These are phyloP conservation scores for Marchantia paleacea DNA, from an alignment of 225 moss, liverwort and hornwort species.

Conservation along the genomic window DNA sequence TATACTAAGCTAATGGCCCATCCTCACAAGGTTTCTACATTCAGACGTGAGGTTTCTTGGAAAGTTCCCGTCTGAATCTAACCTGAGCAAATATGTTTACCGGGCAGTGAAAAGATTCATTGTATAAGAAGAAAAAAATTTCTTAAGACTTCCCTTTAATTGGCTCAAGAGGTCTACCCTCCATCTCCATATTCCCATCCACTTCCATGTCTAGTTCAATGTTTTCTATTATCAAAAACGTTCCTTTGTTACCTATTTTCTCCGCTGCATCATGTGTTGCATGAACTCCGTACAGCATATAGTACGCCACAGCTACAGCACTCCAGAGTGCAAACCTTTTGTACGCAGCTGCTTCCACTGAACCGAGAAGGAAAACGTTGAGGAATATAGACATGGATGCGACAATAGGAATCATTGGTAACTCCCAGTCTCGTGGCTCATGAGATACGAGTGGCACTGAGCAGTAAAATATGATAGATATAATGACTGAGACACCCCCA, in stretches of 20 bases:
- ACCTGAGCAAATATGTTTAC: too few species aligned
- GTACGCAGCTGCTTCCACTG: slow-evolving; percentile 62
- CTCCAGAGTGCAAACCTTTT: slow-evolving; percentile 76
- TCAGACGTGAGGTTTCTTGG: too few species aligned
- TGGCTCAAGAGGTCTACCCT: background rate
- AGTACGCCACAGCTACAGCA: slow-evolving; percentile 53
- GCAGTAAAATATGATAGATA: slow-evolving; percentile 50
- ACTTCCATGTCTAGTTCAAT: background rate
- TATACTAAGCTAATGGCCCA: too few species aligned
- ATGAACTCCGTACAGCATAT: slow-evolving; percentile 83
- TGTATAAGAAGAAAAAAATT: background rate
- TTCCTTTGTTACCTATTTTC: slow-evolving; percentile 10
- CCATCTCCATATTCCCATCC: slow-evolving; percentile 5
- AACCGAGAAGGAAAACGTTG: slow-evolving; percentile 80
- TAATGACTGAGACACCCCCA: slow-evolving; percentile 35
- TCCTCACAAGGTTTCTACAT: too few species aligned
- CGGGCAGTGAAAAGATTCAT: too few species aligned
- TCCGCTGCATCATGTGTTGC: slow-evolving; percentile 66
- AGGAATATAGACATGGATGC: slow-evolving; percentile 80
- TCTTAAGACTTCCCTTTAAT: background rate
- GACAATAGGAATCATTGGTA: slow-evolving; percentile 65
- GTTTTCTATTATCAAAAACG: slow-evolving; percentile 9
- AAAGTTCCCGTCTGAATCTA: too few species aligned
- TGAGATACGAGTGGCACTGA: slow-evolving; percentile 50
- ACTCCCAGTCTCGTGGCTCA: slow-evolving; percentile 63